Percentiles rank a stretch among this genome's conserved stretches.
These are phyloP conservation scores for Diaporthe helianthi DNA, from an alignment of 2,329 filamentous ascomycete genomes.

Conservation along the genomic window DNA sequence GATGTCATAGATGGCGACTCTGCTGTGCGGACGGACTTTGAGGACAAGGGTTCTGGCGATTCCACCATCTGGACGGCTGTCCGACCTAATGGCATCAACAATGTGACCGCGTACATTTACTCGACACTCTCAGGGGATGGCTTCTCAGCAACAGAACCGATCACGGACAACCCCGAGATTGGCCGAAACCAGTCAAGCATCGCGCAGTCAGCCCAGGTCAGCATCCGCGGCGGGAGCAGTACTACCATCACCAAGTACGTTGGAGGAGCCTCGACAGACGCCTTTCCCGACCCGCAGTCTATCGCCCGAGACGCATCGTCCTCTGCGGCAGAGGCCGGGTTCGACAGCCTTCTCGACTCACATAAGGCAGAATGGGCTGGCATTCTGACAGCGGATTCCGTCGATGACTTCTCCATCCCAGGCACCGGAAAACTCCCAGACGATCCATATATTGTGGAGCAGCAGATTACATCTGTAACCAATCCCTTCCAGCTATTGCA, in stretches of 20 bases:
- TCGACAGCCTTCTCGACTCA: constrained; percentile 57
- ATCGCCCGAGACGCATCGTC: constrained; percentile 63
- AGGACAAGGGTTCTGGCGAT: constrained; percentile 60
- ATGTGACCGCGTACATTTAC: constrained; percentile 66
- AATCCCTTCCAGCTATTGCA: constrained; percentile 65
- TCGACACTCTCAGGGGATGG: constrained; percentile 51
- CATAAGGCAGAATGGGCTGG: constrained; percentile 68
- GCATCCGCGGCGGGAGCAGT: constrained; percentile 58
- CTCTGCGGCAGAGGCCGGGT: constrained; percentile 57
- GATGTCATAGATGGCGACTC: constrained; percentile 73
- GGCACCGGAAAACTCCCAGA: constrained; percentile 62
- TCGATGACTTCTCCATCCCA: constrained; percentile 65
- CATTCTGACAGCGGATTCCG: constrained; percentile 65
- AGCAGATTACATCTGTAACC: constrained; percentile 58
- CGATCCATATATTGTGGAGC: constrained; percentile 62
- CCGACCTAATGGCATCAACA: constrained; percentile 63
- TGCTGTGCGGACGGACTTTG: constrained; percentile 69
- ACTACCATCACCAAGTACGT: constrained; percentile 70
- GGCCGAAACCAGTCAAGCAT: constrained; percentile 68
- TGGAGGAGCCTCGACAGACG: constrained; percentile 72
- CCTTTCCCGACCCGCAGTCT: constrained; percentile 63
- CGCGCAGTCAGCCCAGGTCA: constrained; percentile 64
- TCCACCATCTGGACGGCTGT: constrained; percentile 66
- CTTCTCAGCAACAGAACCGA: constrained; percentile 49
- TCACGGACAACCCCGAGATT: constrained; percentile 55